Conservation (phyloP, 2,329 filamentous ascomycete genomes). For the Fusarium succisae region DNA sequence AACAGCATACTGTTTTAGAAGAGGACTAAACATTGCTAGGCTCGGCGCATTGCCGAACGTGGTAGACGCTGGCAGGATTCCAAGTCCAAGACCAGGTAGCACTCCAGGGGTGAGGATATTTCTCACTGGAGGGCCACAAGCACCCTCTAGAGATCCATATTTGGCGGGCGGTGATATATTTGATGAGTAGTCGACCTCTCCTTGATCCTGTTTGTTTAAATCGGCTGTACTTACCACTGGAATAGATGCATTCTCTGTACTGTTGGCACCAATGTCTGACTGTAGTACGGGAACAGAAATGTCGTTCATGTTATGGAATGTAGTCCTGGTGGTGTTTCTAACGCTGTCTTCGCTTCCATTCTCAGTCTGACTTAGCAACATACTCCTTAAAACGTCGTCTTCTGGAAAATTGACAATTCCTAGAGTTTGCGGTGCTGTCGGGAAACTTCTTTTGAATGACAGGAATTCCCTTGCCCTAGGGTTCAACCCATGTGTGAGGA, state of each 20-base stretch:
- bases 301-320: neutral
- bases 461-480: constrained; percentile 49
- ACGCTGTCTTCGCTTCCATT: neutral
- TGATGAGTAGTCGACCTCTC: neutral
- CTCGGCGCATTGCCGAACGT: constrained; percentile 1
- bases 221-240: neutral
- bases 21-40: neutral
- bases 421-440: neutral
- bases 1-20: constrained; percentile 1
- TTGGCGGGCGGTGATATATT: neutral
- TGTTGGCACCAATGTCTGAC: neutral
- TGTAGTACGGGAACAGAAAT: neutral
- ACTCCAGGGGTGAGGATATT: neutral
- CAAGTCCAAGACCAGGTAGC: constrained; percentile 6
- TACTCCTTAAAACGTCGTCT: neutral
- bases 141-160: neutral
- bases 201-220: neutral
- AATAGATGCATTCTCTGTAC: neutral
- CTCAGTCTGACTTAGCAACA: neutral
- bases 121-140: neutral
- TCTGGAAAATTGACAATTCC: neutral
- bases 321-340: neutral
- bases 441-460: constrained; percentile 34
- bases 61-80: neutral
- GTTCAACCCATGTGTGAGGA: constrained; percentile 40